Evolutionary conservation across 768 basidiomycete species (phyloP).

Genomic region (Leccinum incarnatum): DNA sequence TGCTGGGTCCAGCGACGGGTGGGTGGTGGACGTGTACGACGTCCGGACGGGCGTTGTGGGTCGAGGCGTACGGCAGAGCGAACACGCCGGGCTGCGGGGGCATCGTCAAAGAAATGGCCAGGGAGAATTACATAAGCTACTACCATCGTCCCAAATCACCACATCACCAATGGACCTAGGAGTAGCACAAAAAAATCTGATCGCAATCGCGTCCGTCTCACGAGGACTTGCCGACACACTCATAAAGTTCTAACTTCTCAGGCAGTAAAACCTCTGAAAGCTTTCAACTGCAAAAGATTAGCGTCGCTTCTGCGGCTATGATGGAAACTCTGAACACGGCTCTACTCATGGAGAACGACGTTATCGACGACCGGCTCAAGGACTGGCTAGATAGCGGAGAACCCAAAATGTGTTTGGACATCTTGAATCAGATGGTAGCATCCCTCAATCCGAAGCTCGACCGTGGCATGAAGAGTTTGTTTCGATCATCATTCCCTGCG

Average conservation of each 20-base stretch:
- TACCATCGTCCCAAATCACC: neutral
- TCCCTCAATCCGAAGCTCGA: neutral
- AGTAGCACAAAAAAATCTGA: neutral
- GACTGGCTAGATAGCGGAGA: slow-evolving; percentile 11
- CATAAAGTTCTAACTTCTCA: no score
- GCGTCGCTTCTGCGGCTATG: slow-evolving; percentile 2
- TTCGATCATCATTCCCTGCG: neutral
- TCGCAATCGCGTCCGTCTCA: slow-evolving; percentile 5
- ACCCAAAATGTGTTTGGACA: slow-evolving; percentile 1
- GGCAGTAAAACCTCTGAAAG: slow-evolving; percentile 1
- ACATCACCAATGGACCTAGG: no score
- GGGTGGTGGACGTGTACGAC: slow-evolving; percentile 39
- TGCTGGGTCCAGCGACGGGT: slow-evolving; percentile 41
- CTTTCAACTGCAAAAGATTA: slow-evolving; percentile 2
- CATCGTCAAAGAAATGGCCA: slow-evolving; percentile 36
- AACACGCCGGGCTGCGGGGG: slow-evolving; percentile 73
- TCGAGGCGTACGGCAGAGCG: slow-evolving; percentile 53
- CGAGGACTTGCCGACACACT: neutral
- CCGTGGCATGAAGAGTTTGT: neutral
- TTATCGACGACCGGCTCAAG: slow-evolving; percentile 4
- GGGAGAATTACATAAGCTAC: no score
- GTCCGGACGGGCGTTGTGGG: slow-evolving; percentile 41
- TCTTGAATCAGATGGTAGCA: slow-evolving; percentile 10
- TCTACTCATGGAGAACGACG: neutral
- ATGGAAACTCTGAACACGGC: slow-evolving; percentile 7